A percentile compares a stretch with the other conserved stretches of the same genome.
Conservation (phyloP, 169 alveolate genomes). For the Haemoproteus tartakovskyi region DNA sequence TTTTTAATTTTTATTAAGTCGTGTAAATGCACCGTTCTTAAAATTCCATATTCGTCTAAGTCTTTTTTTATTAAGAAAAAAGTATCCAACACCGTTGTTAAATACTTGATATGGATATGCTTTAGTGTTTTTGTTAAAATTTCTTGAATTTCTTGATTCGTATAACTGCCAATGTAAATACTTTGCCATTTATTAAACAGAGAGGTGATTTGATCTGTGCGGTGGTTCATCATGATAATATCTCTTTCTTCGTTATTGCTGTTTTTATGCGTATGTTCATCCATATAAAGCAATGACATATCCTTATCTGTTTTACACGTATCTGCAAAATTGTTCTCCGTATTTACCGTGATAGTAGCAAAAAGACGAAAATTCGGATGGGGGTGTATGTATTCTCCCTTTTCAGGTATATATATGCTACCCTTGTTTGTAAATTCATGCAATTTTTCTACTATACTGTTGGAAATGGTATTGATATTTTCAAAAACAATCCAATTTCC, state of each 20-base stretch:
- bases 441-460: constrained; percentile 70
- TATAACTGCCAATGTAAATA: constrained; percentile 11
- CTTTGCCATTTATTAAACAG: constrained; percentile 54
- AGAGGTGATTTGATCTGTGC: constrained; percentile 5
- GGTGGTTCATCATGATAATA: constrained; percentile 8
- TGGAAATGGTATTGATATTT: constrained; percentile 73
- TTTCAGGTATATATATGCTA: constrained; percentile 65
- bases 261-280: neutral
- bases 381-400: constrained; percentile 70
- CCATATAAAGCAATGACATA: neutral
- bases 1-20: constrained; percentile 47
- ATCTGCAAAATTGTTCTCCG: neutral
- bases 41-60: constrained; percentile 30
- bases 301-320: neutral
- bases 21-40: constrained; percentile 61
- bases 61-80: constrained; percentile 12
- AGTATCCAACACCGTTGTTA: neutral
- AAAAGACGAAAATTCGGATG: constrained; percentile 71
- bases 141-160: constrained; percentile 27
- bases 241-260: constrained; percentile 4
- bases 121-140: constrained; percentile 20
- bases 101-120: constrained; percentile 16
- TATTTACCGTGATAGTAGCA: constrained; percentile 53
- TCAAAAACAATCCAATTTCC: constrained; percentile 84
- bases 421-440: constrained; percentile 72